Percentiles rank a stretch among this genome's conserved stretches.
Conservation (phyloP, 192 early-diverging fungal species). For the Entomortierella lignicola region DNA sequence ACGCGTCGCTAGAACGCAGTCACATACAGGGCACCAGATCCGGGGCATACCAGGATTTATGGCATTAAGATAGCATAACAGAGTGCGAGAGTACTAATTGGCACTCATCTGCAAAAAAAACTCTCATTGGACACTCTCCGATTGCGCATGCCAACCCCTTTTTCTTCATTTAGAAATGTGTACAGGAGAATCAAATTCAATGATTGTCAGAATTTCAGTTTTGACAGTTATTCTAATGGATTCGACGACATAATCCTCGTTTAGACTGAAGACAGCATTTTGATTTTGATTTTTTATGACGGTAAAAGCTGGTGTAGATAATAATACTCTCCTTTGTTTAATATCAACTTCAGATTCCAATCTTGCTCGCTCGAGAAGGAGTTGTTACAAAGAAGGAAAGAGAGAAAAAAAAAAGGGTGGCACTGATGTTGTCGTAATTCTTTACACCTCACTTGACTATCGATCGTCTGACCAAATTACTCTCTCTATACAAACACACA, state of each 20-base stretch:
- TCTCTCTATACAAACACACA: neutral
- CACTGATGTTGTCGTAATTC: neutral
- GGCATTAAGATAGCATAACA: too few relatives aligned
- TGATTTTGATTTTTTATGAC: conserved; percentile 2
- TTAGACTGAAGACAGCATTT: neutral
- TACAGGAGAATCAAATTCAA: too few relatives aligned
- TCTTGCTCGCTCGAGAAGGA: neutral
- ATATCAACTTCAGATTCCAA: conserved; percentile 9
- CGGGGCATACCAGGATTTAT: too few relatives aligned
- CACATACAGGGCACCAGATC: too few relatives aligned
- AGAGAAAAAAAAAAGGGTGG: neutral
- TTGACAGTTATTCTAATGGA: neutral
- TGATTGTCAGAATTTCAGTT: too few relatives aligned
- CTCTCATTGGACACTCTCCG: too few relatives aligned
- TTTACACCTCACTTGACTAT: neutral
- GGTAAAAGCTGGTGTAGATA: conserved; percentile 25
- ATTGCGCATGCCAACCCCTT: too few relatives aligned
- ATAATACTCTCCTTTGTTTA: neutral
- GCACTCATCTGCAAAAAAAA: too few relatives aligned
- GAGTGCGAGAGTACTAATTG: too few relatives aligned
- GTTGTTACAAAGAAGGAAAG: neutral
- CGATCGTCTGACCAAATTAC: neutral
- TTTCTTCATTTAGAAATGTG: too few relatives aligned
- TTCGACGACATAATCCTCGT: conserved; percentile 13
- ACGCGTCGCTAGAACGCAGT: too few relatives aligned